A percentile compares a stretch with the other conserved stretches of the same genome.
Evolutionary conservation across 352 stramenopile species (phyloP).

Genomic region (Phytophthora ohioensis): DNA sequence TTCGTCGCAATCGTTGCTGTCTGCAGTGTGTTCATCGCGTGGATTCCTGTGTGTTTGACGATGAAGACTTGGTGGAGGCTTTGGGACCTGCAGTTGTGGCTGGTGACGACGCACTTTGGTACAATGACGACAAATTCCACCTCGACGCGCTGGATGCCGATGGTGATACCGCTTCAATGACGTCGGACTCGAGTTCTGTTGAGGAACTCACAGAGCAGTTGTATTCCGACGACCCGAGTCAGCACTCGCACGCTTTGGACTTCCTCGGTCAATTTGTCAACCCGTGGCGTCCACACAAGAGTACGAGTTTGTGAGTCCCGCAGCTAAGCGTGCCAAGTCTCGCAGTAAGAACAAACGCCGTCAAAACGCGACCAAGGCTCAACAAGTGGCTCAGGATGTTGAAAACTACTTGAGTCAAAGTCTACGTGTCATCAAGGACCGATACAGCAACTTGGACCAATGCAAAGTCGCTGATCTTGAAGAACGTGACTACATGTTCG

Average conservation of each 20-base stretch:
- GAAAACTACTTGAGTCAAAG: constrained; percentile 58
- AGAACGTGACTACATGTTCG: constrained; percentile 62
- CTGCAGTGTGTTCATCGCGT: constrained; percentile 62
- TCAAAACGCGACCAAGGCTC: constrained; percentile 30
- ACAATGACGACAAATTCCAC: constrained; percentile 48
- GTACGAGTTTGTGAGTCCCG: constrained; percentile 38
- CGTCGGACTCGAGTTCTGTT: constrained; percentile 41
- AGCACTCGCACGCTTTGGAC: constrained; percentile 55
- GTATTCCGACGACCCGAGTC: constrained; percentile 53
- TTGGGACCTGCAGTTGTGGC: constrained; percentile 57
- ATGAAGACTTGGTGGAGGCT: constrained; percentile 53
- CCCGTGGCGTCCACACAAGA: constrained; percentile 9
- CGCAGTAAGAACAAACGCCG: constrained; percentile 22
- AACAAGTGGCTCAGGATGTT: constrained; percentile 47
- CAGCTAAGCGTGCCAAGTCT: constrained; percentile 18
- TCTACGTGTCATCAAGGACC: constrained; percentile 44
- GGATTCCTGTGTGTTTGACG: constrained; percentile 60
- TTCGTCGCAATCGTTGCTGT: constrained; percentile 60
- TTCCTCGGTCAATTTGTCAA: constrained; percentile 53
- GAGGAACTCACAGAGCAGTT: constrained; percentile 51
- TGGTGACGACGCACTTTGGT: constrained; percentile 57
- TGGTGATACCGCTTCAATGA: constrained; percentile 47
- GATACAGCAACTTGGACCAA: constrained; percentile 30
- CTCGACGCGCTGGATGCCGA: constrained; percentile 20
- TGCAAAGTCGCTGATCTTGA: constrained; percentile 34